Conservation (phyloP, 768 basidiomycete species). For the Tephrocybe sp. region DNA sequence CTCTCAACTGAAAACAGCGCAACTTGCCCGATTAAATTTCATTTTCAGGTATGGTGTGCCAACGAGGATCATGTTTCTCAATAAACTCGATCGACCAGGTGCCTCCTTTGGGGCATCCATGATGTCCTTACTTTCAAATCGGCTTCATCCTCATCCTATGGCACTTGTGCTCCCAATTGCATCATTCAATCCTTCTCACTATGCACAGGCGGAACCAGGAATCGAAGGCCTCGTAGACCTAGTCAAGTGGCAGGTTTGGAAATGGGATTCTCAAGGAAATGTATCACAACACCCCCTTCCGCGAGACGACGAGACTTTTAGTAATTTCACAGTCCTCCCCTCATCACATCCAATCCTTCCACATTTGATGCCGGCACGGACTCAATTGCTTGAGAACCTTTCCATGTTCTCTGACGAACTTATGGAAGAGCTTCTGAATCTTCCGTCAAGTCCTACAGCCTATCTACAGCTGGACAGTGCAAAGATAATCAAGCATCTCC, state of each 20-base stretch:
- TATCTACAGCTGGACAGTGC: constrained; percentile 60
- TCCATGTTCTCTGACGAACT: constrained; percentile 79
- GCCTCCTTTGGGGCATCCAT: constrained; percentile 75
- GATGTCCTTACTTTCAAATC: constrained; percentile 68
- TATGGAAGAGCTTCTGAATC: constrained; percentile 65
- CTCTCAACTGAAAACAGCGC: constrained; percentile 26
- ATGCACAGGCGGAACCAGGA: constrained; percentile 74
- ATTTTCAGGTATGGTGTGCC: constrained; percentile 68
- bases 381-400: constrained; percentile 70
- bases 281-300: constrained; percentile 49
- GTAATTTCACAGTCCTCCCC: constrained; percentile 43
- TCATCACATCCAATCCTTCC: constrained; percentile 63
- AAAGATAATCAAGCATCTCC: constrained; percentile 60
- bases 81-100: constrained; percentile 86
- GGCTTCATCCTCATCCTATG: constrained; percentile 74
- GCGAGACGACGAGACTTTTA: constrained; percentile 40
- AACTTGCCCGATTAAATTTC: constrained; percentile 1
- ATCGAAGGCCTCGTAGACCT: constrained; percentile 84
- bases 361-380: constrained; percentile 65
- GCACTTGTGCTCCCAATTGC: constrained; percentile 72
- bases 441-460: constrained; percentile 54
- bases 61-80: constrained; percentile 77
- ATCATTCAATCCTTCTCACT: constrained; percentile 66
- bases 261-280: constrained; percentile 56
- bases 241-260: constrained; percentile 82